A percentile compares a stretch with the other conserved stretches of the same genome.
Evolutionary conservation across 257 asterid species (phyloP).

Genomic region (Solanum pimpinellifolium): DNA sequence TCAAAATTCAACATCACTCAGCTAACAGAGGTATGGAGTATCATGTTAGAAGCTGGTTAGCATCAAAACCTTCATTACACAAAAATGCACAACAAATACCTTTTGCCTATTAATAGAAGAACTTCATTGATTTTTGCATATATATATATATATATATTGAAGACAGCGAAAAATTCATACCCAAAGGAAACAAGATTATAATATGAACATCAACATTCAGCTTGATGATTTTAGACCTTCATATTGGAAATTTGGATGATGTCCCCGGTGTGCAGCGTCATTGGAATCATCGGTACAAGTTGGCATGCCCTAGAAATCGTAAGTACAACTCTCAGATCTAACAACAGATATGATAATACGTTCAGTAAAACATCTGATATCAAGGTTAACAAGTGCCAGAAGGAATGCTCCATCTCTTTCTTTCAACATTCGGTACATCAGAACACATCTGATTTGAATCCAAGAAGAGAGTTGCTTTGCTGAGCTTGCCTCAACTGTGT

Average conservation of each 20-base stretch:
- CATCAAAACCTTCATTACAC: neutral
- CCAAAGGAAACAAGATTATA: neutral
- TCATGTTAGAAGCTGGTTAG: neutral
- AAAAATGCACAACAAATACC: neutral
- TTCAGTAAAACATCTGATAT: neutral
- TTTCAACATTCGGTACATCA: neutral
- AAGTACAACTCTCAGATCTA: neutral
- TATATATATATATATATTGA: neutral
- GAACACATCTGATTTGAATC: conserved; percentile 61
- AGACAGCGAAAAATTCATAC: neutral
- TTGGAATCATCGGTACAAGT: neutral
- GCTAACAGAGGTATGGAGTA: neutral
- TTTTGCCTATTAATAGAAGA: neutral
- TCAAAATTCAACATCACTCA: neutral
- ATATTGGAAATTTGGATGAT: neutral
- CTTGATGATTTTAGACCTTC: neutral
- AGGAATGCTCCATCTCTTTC: neutral
- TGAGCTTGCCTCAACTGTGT: conserved; percentile 56
- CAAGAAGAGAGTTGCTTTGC: conserved; percentile 43
- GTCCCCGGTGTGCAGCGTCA: neutral
- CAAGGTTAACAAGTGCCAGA: neutral
- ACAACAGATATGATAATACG: neutral
- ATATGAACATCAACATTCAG: neutral
- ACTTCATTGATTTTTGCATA: neutral
- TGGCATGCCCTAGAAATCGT: neutral